Base-by-base conservation (phyloP, 768 basidiomycete species). In the Agrocybe pediades region DNA sequence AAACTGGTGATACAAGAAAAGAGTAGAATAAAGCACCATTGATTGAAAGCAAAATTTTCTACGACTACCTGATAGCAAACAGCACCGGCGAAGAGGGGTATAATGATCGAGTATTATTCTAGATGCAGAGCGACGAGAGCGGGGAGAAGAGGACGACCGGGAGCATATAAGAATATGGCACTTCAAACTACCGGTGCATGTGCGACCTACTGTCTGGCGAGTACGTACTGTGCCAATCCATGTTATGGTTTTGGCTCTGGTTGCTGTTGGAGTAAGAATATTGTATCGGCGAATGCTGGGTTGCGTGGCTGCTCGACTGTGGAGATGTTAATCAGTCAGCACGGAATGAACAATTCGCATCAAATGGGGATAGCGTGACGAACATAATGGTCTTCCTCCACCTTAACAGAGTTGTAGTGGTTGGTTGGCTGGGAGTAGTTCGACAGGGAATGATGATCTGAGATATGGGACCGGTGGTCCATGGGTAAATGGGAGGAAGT, bases 381-480 rank as follows among this genome's bases (percentile, higher is more conserved):
- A 66, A 84, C 85, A 58, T 83, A 82, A 62, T 78, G 69, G 29
- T 87, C 86, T 47, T 88, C 87, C 65, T 88, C 87, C 29, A 87
- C 80, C 58, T 88, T 88, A 51, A 88, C 85, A 15, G 76, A 64
- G 6, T 67, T 71, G 57, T 85, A 82, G 56, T 82, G 80, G 47
- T 69, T 68, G 3, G 69, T 49, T 11, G 76, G 70, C 41, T 80
- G 76, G 23, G 79, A 74, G 55, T 71, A 78, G 40, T 61, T 72
- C 20, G 78, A 57, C 24, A 81, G 65, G 20, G 65, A 58, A 49
- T 77, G 72, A 41, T 72, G 73, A 54, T 70, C 71, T 0, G 77
- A 67, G 36, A 78, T 53, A 17, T 74, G 64, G 0, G 79, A 72
- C 20, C 80, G 79, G 41, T 82, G 81, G 42, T 77, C 76, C 13